Evolutionary conservation across 768 basidiomycete genomes (phyloP), one percentile per base, ranked within the genome.

Genomic region (Xerocomellus amylosporus): DNA sequence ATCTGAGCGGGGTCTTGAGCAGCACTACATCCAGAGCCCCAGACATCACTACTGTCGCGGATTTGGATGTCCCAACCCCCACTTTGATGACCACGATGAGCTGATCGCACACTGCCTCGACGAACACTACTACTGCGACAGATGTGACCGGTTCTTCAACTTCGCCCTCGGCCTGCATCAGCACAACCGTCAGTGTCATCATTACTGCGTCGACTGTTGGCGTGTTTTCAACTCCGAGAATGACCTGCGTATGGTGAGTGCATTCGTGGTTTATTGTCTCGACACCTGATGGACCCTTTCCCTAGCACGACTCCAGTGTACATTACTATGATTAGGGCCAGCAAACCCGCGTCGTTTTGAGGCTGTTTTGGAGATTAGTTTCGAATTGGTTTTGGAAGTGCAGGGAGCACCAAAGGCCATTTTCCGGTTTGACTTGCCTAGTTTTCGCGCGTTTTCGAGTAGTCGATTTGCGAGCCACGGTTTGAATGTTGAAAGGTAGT

Each of bases 1-100:
- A 0, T 64, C 77, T 0, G 56, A 56, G 58, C 4, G 0, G 2
- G 76, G 62, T 0, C 76, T 81, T 53, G 72, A 69, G 52, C 73
- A 82, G 51, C 86, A 87, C 64, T 84, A 67, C 58, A 72, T 78
- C 22, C 74, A 83, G 49, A 82, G 79, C 61, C 67, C 71, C 7
- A 26, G 13, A 0, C 85, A 86, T 51, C 14, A 64, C 37, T 87
- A 78, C 54, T 87, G 86, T 64, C 77, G 78, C 52, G 38, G 59
- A n/a, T 87, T 85, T 65, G 38, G 59, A n/a, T 87, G 86, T 65
- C 50, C 77, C 30, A 51, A 55, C 12, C 24, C 24, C 24, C 77
- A 81, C 51, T 84, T 81, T 54, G 41, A 61, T 6, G 55, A 69
- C 48, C 20, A 59, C 0, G 19, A 63, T 0, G 69, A 70, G 0